Conservation (phyloP, 331 rosid genomes). For the Prunus yedoensis region DNA sequence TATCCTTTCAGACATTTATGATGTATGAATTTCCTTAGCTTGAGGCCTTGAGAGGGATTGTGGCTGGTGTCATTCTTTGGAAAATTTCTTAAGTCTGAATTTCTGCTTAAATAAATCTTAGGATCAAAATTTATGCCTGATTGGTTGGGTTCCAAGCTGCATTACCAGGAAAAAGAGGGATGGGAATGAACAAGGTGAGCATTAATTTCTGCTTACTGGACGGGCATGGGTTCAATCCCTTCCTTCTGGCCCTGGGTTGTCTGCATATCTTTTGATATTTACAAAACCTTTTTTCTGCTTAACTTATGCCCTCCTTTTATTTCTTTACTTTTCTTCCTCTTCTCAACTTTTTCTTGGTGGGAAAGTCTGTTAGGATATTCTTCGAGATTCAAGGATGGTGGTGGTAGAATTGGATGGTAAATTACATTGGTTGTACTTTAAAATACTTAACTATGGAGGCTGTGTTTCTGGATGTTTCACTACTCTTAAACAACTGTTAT, state of each 20-base stretch:
- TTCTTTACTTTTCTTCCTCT: background rate
- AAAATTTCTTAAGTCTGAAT: background rate
- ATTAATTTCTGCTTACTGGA: background rate
- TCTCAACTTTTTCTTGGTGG: background rate
- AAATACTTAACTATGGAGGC: background rate
- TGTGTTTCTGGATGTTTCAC: background rate
- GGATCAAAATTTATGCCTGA: background rate
- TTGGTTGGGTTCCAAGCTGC: background rate
- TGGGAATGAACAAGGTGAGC: constrained; percentile 1
- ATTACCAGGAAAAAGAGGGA: background rate
- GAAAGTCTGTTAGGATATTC: background rate
- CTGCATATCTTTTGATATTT: background rate
- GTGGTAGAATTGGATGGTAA: background rate
- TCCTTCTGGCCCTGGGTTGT: background rate
- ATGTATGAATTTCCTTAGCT: background rate
- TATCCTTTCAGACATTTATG: background rate
- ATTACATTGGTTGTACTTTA: background rate
- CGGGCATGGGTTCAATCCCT: background rate
- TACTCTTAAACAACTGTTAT: background rate
- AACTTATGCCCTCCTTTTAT: background rate
- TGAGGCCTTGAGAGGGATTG: background rate
- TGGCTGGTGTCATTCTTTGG: background rate
- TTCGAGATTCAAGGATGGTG: background rate
- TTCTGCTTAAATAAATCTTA: background rate
- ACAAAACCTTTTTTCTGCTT: background rate